Evolutionary conservation across 2,329 filamentous ascomycete species (phyloP), one percentile per base, ranked within the genome.

Genomic region (Microsporum ferrugineum): DNA sequence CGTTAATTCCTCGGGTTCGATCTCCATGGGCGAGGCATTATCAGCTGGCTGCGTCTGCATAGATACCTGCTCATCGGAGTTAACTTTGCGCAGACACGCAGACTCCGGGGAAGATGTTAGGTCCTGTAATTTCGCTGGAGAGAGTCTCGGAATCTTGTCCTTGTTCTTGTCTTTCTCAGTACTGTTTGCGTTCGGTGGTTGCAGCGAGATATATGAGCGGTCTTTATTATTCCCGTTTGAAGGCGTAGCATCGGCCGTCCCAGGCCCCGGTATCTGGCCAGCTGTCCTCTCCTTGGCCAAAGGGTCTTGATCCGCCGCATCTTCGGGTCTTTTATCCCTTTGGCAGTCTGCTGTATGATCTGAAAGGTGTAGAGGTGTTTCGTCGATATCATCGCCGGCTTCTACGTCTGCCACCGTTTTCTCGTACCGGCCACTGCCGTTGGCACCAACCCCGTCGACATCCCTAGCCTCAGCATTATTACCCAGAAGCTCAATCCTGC

Each of bases 71-170:
- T 53, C 38, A 12, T 70, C 67, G 29, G 64, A 56, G 12, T 63
- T 65, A 6, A 75, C 73, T 12, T 76, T 69, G 33, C 78, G 77
- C 41, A 80, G 68, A 2, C 81, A 79, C n/a, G 83, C 74, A 47
- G 79, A 82, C 14, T 80, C 75, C 6, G 80, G 79, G 10, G 81
- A 80, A 14, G 76, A 63, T 4, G 80, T 81, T 47, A 84, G 75
- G 51, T 82, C 80, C 47, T 81, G 76, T 2, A 84, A 79, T 68
- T 82, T 77, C 45, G 76, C 76, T 1, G 78, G 77, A 2, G 81
- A 83, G 34, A 84, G 71, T 66, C 81, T 84, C 62, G 80, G 69
- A n/a, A 57, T 10, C 31, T 57, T 60, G 3, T 57, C 38, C 34
- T 33, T 43, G n/a, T 33, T 43, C 14, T 23, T 14, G 23, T 57